Conservation (phyloP, 768 basidiomycete genomes). For the Agaricus sinodeliciosus region DNA sequence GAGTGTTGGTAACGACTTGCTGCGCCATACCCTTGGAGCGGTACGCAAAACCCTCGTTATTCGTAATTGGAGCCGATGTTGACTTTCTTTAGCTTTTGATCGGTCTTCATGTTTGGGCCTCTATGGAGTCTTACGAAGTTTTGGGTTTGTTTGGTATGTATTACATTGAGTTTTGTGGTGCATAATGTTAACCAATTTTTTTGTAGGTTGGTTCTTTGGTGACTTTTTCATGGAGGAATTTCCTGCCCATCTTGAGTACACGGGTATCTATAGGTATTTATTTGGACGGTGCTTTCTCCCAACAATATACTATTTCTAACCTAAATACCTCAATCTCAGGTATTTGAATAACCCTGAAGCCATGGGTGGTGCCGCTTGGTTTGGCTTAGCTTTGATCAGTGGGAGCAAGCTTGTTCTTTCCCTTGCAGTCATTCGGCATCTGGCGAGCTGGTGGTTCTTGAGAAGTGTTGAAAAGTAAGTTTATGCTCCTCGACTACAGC, state of each 20-base stretch:
- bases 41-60: slow-evolving; percentile 38
- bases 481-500: not conserved
- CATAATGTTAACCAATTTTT: not conserved
- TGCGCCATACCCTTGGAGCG: slow-evolving; percentile 83
- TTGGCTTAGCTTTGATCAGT: slow-evolving; percentile 88
- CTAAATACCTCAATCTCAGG: slow-evolving; percentile 25
- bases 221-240: slow-evolving; percentile 96
- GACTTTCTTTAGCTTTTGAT: slow-evolving; percentile 59
- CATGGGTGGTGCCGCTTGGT: slow-evolving; percentile 93
- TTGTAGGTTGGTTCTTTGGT: slow-evolving; percentile 93
- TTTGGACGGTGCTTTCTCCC: not conserved
- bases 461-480: slow-evolving; percentile 85
- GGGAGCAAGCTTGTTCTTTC: slow-evolving; percentile 87
- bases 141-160: slow-evolving; percentile 83
- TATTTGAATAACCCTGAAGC: slow-evolving; percentile 95
- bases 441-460: slow-evolving; percentile 97
- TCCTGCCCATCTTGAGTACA: slow-evolving; percentile 86
- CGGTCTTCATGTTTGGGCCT: slow-evolving; percentile 87
- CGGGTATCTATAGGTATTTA: slow-evolving; percentile 86
- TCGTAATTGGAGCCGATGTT: not conserved
- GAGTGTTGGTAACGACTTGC: slow-evolving; percentile 80
- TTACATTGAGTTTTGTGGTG: not conserved
- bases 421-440: slow-evolving; percentile 77
- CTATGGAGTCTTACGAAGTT: slow-evolving; percentile 85
- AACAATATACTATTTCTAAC: not conserved